A percentile compares a stretch with the other conserved stretches of the same genome.
phyloP scores from a whole-genome alignment of 352 stramenopile genomes.

The Globisporangium nagaii region DNA sequence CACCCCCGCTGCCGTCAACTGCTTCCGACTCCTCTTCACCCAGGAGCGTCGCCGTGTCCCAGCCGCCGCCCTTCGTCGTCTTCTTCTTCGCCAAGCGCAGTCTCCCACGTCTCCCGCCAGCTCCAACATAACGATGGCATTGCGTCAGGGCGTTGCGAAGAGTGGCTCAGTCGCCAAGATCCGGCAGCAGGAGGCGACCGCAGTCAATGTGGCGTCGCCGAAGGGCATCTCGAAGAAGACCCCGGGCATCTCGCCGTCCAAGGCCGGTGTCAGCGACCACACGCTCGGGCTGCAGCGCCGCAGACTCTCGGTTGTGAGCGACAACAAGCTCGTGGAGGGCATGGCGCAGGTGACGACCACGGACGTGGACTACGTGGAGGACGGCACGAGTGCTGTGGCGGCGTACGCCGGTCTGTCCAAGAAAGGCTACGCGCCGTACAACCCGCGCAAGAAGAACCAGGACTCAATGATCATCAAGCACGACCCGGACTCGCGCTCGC shows the following conservation, averaged over 20 bases:
- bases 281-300: slow-evolving; percentile 60
- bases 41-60: background rate
- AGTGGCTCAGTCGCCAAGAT: slow-evolving; percentile 49
- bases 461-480: slow-evolving; percentile 95
- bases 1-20: background rate
- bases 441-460: slow-evolving; percentile 97
- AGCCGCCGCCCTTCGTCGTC: background rate
- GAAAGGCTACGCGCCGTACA: slow-evolving; percentile 89
- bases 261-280: slow-evolving; percentile 37
- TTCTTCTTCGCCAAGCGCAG: slow-evolving; percentile 1
- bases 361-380: slow-evolving; percentile 58
- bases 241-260: slow-evolving; percentile 29
- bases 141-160: slow-evolving; percentile 29
- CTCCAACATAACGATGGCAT: slow-evolving; percentile 29
- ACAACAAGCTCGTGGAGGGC: slow-evolving; percentile 79
- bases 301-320: slow-evolving; percentile 64
- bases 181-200: slow-evolving; percentile 50
- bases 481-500: slow-evolving; percentile 85
- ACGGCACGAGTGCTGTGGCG: slow-evolving; percentile 49
- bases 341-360: slow-evolving; percentile 60
- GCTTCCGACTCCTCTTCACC: background rate
- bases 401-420: slow-evolving; percentile 78
- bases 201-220: slow-evolving; percentile 67
- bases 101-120: background rate
- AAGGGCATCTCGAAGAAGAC: slow-evolving; percentile 81